Evolutionary conservation across 305 asterid genomes (phyloP).

Genomic region (Plantago coronopus): DNA sequence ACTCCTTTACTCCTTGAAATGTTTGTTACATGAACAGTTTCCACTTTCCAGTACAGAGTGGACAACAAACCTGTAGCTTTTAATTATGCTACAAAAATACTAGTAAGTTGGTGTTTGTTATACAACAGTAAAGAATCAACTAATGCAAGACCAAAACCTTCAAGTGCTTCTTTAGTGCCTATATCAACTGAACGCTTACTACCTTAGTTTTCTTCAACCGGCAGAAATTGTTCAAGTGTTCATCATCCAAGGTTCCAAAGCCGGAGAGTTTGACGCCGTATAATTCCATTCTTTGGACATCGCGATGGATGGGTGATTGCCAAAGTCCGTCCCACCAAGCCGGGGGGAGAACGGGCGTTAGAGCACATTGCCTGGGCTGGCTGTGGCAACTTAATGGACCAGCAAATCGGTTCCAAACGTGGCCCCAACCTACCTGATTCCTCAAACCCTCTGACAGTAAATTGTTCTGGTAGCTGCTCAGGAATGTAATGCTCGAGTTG

Average conservation of each 20-base stretch:
- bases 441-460: constrained; percentile 62
- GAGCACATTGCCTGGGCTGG: constrained; percentile 76
- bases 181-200: constrained; percentile 39
- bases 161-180: constrained; percentile 7
- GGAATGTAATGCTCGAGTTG: constrained; percentile 50
- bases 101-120: background rate
- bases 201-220: constrained; percentile 32
- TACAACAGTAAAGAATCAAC: constrained; percentile 10
- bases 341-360: constrained; percentile 80
- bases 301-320: constrained; percentile 91
- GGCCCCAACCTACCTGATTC: constrained; percentile 95
- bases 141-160: constrained; percentile 18
- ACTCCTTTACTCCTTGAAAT: too few species aligned
- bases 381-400: constrained; percentile 71
- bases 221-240: constrained; percentile 46
- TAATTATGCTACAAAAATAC: background rate
- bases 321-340: constrained; percentile 99
- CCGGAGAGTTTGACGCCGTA: constrained; percentile 73
- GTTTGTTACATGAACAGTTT: background rate
- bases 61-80: background rate
- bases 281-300: constrained; percentile 60
- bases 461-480: constrained; percentile 83
- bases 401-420: constrained; percentile 87
- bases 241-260: constrained; percentile 57
- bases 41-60: background rate